phyloP scores from a whole-genome alignment of 768 basidiomycete species.

The Boletus pseudopeckii region DNA sequence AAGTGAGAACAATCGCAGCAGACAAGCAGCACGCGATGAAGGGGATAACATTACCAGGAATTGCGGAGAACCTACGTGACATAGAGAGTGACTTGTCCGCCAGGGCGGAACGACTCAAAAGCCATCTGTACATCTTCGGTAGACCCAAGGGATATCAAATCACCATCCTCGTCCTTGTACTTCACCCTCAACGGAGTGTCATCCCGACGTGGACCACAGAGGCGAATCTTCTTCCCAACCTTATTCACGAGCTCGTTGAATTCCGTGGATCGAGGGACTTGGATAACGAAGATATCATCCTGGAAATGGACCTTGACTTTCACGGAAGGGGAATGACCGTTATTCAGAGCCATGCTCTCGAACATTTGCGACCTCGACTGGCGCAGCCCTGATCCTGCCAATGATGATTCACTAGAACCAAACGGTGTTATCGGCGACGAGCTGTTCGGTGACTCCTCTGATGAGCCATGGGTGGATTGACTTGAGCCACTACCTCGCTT shows the following conservation, averaged over 20 bases:
- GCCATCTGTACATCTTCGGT: conserved; percentile 95
- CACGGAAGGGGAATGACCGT: conserved; percentile 47
- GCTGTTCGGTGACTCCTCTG: conserved; percentile 81
- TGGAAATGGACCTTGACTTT: conserved; percentile 95
- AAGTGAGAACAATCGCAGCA: conserved; percentile 12
- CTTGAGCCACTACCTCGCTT: conserved; percentile 86
- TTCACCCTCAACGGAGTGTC: conserved; percentile 82
- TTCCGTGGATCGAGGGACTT: conserved; percentile 76
- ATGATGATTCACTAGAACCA: conserved; percentile 83
- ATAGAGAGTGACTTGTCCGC: conserved; percentile 78
- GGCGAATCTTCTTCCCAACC: conserved; percentile 88
- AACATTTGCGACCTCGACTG: conserved; percentile 54
- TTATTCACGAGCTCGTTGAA: conserved; percentile 84
- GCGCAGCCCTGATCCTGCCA: conserved; percentile 55
- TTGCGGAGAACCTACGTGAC: conserved; percentile 52
- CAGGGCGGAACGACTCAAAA: conserved; percentile 77
- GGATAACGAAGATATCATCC: conserved; percentile 93
- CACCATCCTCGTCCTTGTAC: conserved; percentile 91
- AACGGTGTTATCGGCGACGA: conserved; percentile 87
- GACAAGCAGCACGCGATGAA: conserved; percentile 3
- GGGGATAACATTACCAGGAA: background rate
- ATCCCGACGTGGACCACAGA: conserved; percentile 80
- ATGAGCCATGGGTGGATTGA: conserved; percentile 72
- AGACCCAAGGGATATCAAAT: conserved; percentile 81
- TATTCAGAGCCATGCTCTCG: conserved; percentile 37